Base-by-base conservation (phyloP, 129 eudicot genomes). In the Artemisia tridentata region DNA sequence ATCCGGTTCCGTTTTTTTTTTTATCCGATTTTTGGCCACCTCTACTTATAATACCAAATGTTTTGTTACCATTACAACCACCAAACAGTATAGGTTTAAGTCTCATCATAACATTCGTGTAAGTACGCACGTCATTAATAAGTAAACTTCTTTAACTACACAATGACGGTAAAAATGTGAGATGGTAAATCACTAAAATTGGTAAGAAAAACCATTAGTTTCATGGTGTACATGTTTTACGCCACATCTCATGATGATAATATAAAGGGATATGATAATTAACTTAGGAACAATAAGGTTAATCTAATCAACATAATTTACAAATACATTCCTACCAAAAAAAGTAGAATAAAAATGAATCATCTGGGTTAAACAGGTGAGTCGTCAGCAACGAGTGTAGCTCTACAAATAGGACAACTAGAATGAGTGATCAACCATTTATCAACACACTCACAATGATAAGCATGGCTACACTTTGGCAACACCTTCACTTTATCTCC, bases 361-460 rank as follows among this genome's bases (percentile, higher is more conserved):
- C 41, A 14, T 61, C 64, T 52, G 82, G 82, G 80, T 86, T 80
- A 88, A 63, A 86, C 88, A 7, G 77, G 80, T 21, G 90, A 82
- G 81, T 86, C 88, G 81, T 86, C 88, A 65, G 74, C 83, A 19
- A 75, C 83, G 79, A 89, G 69, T 6, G 84, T 58, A 63, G 86
- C 85, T 41, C 98, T 80, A 59, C 98, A 92, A 54, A 92, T 85
- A 18, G 98, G 98, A 76, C 98, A 92, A 25, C 81, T 89, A 7
- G 96, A 81, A 20, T 83, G 91, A 78, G 81, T 72, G 2, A 61
- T 51, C 14, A 92, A 85, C 98, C 98, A 92, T 78, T 69, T 80
- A 52, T 92, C 98, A 4, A 92, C 88, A 72, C 98, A 92, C 78
- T 81, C 95, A 2, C 88, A 89, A 73, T 92, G 98, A 78, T 84